phyloP scores from a whole-genome alignment of 495 filamentous ascomycete species.

The Penicillium chermesinum region DNA sequence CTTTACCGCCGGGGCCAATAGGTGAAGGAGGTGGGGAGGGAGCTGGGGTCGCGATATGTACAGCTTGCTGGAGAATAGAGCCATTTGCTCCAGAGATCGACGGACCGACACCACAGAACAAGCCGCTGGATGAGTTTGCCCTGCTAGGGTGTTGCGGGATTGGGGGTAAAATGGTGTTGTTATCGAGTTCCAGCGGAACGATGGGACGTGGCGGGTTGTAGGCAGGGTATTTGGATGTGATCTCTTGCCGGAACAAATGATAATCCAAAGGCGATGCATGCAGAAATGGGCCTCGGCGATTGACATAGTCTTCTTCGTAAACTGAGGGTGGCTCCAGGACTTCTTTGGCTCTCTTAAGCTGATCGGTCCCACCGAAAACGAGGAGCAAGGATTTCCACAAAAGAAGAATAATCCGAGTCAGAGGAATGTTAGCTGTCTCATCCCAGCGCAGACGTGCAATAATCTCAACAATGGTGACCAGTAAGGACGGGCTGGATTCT shows the following conservation, averaged over 20 bases:
- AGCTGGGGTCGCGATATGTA: slow-evolving; percentile 95
- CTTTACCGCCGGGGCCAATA: slow-evolving; percentile 79
- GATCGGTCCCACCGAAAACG: slow-evolving; percentile 68
- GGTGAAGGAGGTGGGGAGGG: slow-evolving; percentile 97
- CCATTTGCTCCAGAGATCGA: slow-evolving; percentile 45
- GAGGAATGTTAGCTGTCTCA: slow-evolving; percentile 60
- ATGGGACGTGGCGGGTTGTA: slow-evolving; percentile 83
- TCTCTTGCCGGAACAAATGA: slow-evolving; percentile 92
- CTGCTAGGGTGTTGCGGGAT: slow-evolving; percentile 68
- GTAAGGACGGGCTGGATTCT: slow-evolving; percentile 58
- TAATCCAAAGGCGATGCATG: slow-evolving; percentile 94
- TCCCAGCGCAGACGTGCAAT: slow-evolving; percentile 84
- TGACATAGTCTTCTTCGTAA: slow-evolving; percentile 28
- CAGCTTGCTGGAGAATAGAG: slow-evolving; percentile 90
- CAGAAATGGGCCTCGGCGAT: slow-evolving; percentile 54
- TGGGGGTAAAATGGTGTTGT: slow-evolving; percentile 84
- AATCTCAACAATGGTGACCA: slow-evolving; percentile 68
- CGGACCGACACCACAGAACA: slow-evolving; percentile 41
- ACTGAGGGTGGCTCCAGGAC: slow-evolving; percentile 38
- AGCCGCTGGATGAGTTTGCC: slow-evolving; percentile 30
- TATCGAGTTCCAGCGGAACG: slow-evolving; percentile 82
- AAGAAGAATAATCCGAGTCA: slow-evolving; percentile 67
- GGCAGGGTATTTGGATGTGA: slow-evolving; percentile 97
- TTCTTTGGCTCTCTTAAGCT: slow-evolving; percentile 69
- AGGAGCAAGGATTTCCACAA: slow-evolving; percentile 90